Evolutionary conservation across 352 stramenopile genomes (phyloP), one percentile per base, ranked within the genome.

Genomic region (Phytophthora palmivora): DNA sequence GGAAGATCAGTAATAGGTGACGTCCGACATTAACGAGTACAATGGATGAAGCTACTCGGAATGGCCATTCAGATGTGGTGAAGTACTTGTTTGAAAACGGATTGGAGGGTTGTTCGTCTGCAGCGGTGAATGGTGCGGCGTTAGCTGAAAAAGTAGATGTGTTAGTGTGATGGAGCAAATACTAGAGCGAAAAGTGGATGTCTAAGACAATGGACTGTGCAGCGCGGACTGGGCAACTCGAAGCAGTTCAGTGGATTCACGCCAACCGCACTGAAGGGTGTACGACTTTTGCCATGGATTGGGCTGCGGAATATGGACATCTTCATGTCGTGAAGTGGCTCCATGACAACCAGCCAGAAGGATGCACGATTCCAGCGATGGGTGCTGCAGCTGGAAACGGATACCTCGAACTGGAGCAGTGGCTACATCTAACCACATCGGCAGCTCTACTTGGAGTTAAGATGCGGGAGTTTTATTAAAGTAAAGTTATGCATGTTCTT

Each of bases 221-320:
- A 0, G 56, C 50, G 2, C 6, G 18, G 1, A 49, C 48, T 39
- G 44, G 63, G 4, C 36, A 59, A 14, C 16, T 72, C 1, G 30
- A 64, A 2, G 28, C 62, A 12, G 54, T 65, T 2, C 36, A 39
- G 6, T 69, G 51, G 60, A 37, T 69, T 6, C 38, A 69, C 12
- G 15, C n/a, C 0, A 54, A 58, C 21, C 28, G 54, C 10, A 4
- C 4, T 0, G 48, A 66, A 54, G 62, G 54, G 5, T 70, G 48
- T 18, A 66, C 48, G 0, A 38, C 34, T 1, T 3, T 7, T 6
- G 54, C 61, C 18, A 56, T 70, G 36, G 41, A 70, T 28, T 4
- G 18, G 0, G 62, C 62, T 2, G 54, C 62, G 4, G 15, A 3
- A 1, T 18, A 58, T 18, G 62, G 62, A 0, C 54, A 66, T 34